These are phyloP conservation scores for Solanum boliviense DNA, from an alignment of 257 asterid genomes.

Conservation along the genomic window DNA sequence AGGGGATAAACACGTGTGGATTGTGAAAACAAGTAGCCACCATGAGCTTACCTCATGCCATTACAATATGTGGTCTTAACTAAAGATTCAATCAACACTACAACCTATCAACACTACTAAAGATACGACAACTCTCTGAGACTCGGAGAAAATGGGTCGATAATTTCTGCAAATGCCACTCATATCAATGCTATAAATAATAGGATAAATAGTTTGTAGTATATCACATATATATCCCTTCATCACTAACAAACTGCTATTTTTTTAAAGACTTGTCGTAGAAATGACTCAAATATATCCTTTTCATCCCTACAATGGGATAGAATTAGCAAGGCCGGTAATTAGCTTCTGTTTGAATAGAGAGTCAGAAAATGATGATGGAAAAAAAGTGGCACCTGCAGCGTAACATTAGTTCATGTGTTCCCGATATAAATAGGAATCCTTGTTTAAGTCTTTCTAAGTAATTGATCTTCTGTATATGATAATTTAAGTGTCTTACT, in stretches of 20 bases:
- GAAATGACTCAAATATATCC: too few species aligned
- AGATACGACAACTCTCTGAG: not conserved
- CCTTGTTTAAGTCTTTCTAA: too few species aligned
- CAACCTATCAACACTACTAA: not conserved
- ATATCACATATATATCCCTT: not conserved
- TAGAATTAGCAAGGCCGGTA: not conserved
- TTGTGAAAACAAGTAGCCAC: not conserved
- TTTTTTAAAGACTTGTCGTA: not conserved
- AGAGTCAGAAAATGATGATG: constrained; percentile 4
- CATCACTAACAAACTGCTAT: not conserved
- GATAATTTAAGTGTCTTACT: too few species aligned
- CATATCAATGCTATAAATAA: not conserved
- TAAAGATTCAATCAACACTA: not conserved
- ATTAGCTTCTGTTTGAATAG: too few species aligned
- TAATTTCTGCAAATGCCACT: not conserved
- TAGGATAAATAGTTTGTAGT: not conserved
- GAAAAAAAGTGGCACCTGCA: constrained; percentile 12
- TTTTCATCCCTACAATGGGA: not conserved
- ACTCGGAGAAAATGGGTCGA: not conserved
- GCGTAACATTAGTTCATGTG: not conserved
- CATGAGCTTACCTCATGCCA: constrained; percentile 9
- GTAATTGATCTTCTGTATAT: too few species aligned
- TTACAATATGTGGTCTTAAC: not conserved
- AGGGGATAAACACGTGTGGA: constrained; percentile 6
- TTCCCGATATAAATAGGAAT: not conserved